phyloP scores from a whole-genome alignment of 768 basidiomycete species.

The Zangia roseola region DNA sequence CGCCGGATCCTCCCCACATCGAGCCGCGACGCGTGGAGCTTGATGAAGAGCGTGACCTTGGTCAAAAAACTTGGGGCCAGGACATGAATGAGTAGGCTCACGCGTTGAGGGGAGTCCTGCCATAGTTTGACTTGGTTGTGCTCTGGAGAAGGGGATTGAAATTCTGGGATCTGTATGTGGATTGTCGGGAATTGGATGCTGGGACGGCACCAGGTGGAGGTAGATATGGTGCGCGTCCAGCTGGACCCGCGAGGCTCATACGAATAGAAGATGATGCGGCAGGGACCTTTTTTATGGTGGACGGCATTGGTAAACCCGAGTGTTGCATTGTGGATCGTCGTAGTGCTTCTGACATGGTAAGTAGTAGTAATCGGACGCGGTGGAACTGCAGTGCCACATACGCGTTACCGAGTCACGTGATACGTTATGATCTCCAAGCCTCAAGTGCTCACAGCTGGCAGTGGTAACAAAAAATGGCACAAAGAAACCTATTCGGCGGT shows the following conservation, averaged over 20 bases:
- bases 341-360: conserved; percentile 44
- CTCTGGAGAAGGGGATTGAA: conserved; percentile 68
- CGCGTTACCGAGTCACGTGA: conserved; percentile 21
- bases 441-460: no score
- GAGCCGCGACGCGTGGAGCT: conserved; percentile 79
- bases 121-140: conserved; percentile 61
- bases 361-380: conserved; percentile 1
- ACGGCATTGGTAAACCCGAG: conserved; percentile 72
- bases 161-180: conserved; percentile 68
- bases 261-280: conserved; percentile 44
- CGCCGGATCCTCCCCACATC: conserved; percentile 57
- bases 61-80: conserved; percentile 4
- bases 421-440: no score
- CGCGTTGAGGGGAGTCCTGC: conserved; percentile 75
- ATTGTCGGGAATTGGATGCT: conserved; percentile 60
- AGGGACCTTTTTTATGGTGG: conserved; percentile 69
- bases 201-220: conserved; percentile 34
- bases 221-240: conserved; percentile 56
- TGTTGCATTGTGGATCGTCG: conserved; percentile 62
- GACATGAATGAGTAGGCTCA: conserved; percentile 27
- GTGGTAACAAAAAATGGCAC: conserved; percentile 13
- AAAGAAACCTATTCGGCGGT: conserved; percentile 71
- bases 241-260: conserved; percentile 76
- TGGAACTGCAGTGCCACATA: not conserved
- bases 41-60: conserved; percentile 1